A percentile compares a stretch with the other conserved stretches of the same genome.
Conservation (phyloP, 805 yeast species). For the Saccharomycopsis javanensis region DNA sequence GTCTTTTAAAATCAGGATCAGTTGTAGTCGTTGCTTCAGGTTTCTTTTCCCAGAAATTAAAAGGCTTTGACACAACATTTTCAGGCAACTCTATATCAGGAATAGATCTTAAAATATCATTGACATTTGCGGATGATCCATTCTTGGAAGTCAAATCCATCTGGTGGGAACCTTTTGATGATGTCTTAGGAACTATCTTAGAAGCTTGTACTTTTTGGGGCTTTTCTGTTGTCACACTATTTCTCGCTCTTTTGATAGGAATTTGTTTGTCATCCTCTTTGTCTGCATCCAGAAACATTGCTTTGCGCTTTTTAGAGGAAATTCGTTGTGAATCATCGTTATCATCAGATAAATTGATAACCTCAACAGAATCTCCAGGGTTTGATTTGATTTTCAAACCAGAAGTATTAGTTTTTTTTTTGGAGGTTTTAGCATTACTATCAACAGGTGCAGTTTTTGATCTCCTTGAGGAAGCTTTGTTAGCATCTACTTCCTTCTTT, state of each 20-base stretch:
- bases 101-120: slow-evolving; percentile 49
- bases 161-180: slow-evolving; percentile 12
- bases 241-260: background rate
- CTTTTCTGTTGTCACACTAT: background rate
- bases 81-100: slow-evolving; percentile 65
- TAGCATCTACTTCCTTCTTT: background rate
- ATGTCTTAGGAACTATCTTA: slow-evolving; percentile 22
- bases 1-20: slow-evolving; percentile 38
- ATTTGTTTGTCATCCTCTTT: slow-evolving; percentile 23
- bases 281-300: slow-evolving; percentile 22
- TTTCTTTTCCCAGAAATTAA: slow-evolving; percentile 50
- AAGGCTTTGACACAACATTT: slow-evolving; percentile 36
- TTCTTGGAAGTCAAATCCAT: background rate
- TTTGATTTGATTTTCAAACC: slow-evolving; percentile 11
- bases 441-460: slow-evolving; percentile 21
- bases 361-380: slow-evolving; percentile 1
- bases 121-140: slow-evolving; percentile 30
- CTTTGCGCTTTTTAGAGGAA: background rate
- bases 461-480: slow-evolving; percentile 1
- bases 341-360: slow-evolving; percentile 7
- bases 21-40: slow-evolving; percentile 29
- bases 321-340: slow-evolving; percentile 1
- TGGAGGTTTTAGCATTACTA: slow-evolving; percentile 26
- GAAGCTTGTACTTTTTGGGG: slow-evolving; percentile 23
- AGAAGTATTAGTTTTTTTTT: slow-evolving; percentile 13